phyloP scores from a whole-genome alignment of 768 basidiomycete genomes.

The Termitomyces heimii region DNA sequence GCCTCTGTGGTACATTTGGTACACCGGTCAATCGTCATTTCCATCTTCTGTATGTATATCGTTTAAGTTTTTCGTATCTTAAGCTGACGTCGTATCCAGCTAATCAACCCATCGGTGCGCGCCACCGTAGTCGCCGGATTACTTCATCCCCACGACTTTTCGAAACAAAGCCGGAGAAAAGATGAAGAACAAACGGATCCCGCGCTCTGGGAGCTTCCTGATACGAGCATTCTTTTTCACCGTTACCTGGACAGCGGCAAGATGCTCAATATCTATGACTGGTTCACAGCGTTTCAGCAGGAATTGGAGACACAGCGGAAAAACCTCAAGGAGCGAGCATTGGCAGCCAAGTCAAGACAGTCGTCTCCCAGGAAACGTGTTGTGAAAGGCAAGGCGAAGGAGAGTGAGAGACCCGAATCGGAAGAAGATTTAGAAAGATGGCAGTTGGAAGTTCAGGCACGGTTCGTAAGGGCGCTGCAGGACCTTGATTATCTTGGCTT shows the following conservation, averaged over 20 bases:
- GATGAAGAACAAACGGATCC: constrained; percentile 7
- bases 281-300: constrained; percentile 73
- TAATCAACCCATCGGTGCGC: constrained; percentile 66
- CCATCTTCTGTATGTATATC: constrained; percentile 51
- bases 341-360: constrained; percentile 1
- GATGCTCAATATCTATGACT: constrained; percentile 85
- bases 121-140: constrained; percentile 57
- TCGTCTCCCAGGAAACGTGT: constrained; percentile 12
- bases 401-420: constrained; percentile 22
- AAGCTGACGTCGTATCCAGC: constrained; percentile 26
- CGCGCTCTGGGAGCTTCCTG: constrained; percentile 52
- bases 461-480: constrained; percentile 76
- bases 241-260: constrained; percentile 76
- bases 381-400: constrained; percentile 15
- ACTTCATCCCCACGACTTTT: constrained; percentile 50
- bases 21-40: constrained; percentile 57
- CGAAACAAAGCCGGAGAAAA: constrained; percentile 11
- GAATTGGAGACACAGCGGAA: constrained; percentile 58
- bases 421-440: constrained; percentile 36
- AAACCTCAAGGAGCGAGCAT: constrained; percentile 14
- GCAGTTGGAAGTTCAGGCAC: constrained; percentile 64
- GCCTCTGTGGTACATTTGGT: constrained; percentile 69
- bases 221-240: constrained; percentile 70
- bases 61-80: background rate
- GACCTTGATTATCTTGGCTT: constrained; percentile 80